Evolutionary conservation across 768 basidiomycete species (phyloP).

Genomic region (Pleurotus cornucopiae): DNA sequence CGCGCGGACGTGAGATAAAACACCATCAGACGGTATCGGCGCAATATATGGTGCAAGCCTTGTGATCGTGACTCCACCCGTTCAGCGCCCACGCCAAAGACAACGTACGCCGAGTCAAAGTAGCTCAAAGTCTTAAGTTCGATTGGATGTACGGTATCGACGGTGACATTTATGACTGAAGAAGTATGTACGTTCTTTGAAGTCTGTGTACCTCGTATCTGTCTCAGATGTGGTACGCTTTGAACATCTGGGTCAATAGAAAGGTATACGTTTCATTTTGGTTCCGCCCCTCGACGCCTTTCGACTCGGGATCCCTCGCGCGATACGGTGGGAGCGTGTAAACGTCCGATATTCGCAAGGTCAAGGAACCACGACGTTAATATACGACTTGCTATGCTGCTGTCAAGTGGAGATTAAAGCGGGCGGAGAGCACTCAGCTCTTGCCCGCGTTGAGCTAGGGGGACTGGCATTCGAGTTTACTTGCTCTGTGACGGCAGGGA

Average conservation of each 20-base stretch:
- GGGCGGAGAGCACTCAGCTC: too few species aligned
- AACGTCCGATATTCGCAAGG: not conserved
- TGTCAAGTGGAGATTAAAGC: too few species aligned
- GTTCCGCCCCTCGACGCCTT: not conserved
- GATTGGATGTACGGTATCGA: too few species aligned
- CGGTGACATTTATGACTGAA: too few species aligned
- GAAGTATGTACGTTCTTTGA: not conserved
- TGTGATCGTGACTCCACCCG: not conserved
- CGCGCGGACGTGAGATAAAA: conserved; percentile 3
- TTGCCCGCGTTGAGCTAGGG: too few species aligned
- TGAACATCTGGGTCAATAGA: conserved; percentile 76
- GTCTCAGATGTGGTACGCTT: conserved; percentile 73
- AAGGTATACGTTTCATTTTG: not conserved
- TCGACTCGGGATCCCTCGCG: not conserved
- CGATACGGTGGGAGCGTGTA: not conserved
- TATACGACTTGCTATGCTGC: too few species aligned
- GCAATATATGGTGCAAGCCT: not conserved
- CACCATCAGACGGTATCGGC: not conserved
- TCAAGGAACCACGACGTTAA: not conserved
- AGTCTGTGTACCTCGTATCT: conserved; percentile 85
- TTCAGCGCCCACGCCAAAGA: too few species aligned
- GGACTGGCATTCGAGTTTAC: too few species aligned
- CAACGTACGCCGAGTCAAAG: too few species aligned
- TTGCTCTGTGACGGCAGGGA: too few species aligned
- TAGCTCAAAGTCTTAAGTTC: too few species aligned